phyloP scores from a whole-genome alignment of 345 rosid genomes.

The Erodium maritimum region DNA sequence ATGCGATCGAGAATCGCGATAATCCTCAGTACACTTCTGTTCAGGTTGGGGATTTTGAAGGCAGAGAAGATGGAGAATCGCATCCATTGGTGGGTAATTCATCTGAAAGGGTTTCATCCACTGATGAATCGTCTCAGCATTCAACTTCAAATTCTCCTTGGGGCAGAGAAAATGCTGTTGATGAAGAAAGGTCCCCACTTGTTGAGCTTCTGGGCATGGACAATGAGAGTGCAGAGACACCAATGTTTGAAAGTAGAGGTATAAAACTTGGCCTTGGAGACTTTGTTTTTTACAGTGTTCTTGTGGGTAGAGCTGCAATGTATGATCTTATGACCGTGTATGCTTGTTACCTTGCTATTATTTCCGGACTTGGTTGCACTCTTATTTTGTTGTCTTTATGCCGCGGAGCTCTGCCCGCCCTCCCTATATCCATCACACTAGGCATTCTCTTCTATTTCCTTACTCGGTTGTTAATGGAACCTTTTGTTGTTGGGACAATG shows the following conservation, averaged over 20 bases:
- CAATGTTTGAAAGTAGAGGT: slow-evolving; percentile 28
- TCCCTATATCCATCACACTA: slow-evolving; percentile 76
- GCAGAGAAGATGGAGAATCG: slow-evolving; percentile 34
- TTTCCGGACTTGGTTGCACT: slow-evolving; percentile 96
- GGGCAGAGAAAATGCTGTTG: slow-evolving; percentile 13
- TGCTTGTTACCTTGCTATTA: slow-evolving; percentile 90
- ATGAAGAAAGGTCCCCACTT: slow-evolving; percentile 82
- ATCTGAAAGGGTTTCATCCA: slow-evolving; percentile 28
- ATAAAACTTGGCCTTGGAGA: slow-evolving; percentile 94
- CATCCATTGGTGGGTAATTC: slow-evolving; percentile 34
- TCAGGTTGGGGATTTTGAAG: slow-evolving; percentile 16
- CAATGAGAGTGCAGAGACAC: slow-evolving; percentile 25
- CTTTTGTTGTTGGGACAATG: slow-evolving; percentile 68
- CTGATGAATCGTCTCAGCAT: slow-evolving; percentile 39
- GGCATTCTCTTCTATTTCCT: slow-evolving; percentile 87
- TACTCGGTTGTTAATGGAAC: slow-evolving; percentile 86
- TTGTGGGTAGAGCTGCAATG: slow-evolving; percentile 98
- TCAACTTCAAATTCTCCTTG: slow-evolving; percentile 19
- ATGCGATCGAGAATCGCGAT: slow-evolving; percentile 16
- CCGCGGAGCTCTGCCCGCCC: slow-evolving; percentile 84
- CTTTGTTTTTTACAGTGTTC: slow-evolving; percentile 93
- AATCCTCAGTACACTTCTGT: slow-evolving; percentile 10
- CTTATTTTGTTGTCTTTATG: slow-evolving; percentile 77
- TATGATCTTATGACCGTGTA: slow-evolving; percentile 95
- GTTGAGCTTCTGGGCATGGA: slow-evolving; percentile 45